A percentile compares a stretch with the other conserved stretches of the same genome.
These are phyloP conservation scores for Trichocladium uniseriatum DNA, from an alignment of 495 filamentous ascomycete species.

Conservation along the genomic window DNA sequence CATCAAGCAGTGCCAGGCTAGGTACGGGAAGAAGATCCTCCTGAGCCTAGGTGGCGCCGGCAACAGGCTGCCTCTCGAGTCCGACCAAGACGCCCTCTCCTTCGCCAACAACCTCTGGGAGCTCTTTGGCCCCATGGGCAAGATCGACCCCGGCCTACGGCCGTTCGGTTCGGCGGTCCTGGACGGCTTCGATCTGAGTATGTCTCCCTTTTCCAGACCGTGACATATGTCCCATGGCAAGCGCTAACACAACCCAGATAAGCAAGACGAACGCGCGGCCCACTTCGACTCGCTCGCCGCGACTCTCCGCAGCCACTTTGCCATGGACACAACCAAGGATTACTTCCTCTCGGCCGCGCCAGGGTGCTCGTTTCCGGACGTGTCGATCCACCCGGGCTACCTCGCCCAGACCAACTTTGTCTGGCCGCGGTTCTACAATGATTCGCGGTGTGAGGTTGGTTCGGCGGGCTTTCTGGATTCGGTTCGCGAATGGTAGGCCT, in stretches of 20 bases:
- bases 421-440: constrained; percentile 16
- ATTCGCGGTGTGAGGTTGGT: constrained; percentile 9
- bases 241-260: neutral
- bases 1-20: constrained; percentile 48
- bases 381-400: constrained; percentile 13
- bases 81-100: constrained; percentile 37
- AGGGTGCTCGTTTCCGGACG: constrained; percentile 45
- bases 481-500: constrained; percentile 5
- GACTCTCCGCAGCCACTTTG: constrained; percentile 4
- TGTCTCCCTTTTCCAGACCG: neutral
- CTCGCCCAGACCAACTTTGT: constrained; percentile 16
- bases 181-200: constrained; percentile 50
- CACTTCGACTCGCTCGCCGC: constrained; percentile 11
- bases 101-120: constrained; percentile 54
- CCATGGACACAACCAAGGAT: constrained; percentile 3
- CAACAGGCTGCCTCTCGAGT: constrained; percentile 38
- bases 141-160: constrained; percentile 18
- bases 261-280: constrained; percentile 18
- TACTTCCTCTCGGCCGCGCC: constrained; percentile 51
- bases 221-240: neutral
- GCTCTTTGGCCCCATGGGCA: constrained; percentile 46
- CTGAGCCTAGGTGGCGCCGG: constrained; percentile 52
- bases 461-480: constrained; percentile 1
- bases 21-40: constrained; percentile 50
- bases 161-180: constrained; percentile 46